Percentiles rank a stretch among this genome's conserved stretches.
phyloP scores from a whole-genome alignment of 345 rosid genomes.

The Balakata baccata region DNA sequence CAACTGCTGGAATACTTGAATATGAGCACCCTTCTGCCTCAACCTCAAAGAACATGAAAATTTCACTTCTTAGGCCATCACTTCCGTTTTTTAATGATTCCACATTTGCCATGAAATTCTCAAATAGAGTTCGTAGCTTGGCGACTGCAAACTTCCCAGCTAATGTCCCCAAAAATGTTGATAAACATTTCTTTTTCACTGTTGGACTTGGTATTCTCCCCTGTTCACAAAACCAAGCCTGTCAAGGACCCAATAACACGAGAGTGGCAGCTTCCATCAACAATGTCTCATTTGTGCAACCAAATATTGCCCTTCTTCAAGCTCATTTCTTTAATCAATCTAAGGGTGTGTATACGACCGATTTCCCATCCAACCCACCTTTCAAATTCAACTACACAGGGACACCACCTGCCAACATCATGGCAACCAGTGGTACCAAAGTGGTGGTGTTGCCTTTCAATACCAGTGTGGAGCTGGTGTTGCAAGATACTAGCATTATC shows the following conservation, averaged over 20 bases:
- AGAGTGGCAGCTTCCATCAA: constrained; percentile 41
- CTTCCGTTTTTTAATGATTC: constrained; percentile 51
- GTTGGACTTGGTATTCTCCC: constrained; percentile 47
- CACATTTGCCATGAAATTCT: constrained; percentile 32
- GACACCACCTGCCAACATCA: constrained; percentile 37
- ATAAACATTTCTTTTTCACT: constrained; percentile 45
- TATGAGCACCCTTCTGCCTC: constrained; percentile 24
- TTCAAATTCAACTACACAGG: constrained; percentile 56
- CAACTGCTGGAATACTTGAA: constrained; percentile 40
- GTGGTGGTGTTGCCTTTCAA: constrained; percentile 37
- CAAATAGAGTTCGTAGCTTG: constrained; percentile 40
- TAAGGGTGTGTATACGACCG: constrained; percentile 41
- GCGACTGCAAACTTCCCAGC: constrained; percentile 42
- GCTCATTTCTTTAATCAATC: constrained; percentile 47
- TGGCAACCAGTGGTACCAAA: constrained; percentile 43
- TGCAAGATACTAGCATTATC: constrained; percentile 53
- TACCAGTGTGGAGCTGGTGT: constrained; percentile 45
- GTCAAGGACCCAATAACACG: constrained; percentile 51
- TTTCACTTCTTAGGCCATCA: constrained; percentile 27
- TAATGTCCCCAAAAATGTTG: constrained; percentile 43
- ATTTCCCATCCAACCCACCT: constrained; percentile 46
- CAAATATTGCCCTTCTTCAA: constrained; percentile 41
- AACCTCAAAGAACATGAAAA: constrained; percentile 21
- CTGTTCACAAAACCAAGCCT: constrained; percentile 38
- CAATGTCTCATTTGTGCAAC: constrained; percentile 48